These are phyloP conservation scores for Jacaranda mimosifolia DNA, from an alignment of 257 asterid species.

Conservation along the genomic window DNA sequence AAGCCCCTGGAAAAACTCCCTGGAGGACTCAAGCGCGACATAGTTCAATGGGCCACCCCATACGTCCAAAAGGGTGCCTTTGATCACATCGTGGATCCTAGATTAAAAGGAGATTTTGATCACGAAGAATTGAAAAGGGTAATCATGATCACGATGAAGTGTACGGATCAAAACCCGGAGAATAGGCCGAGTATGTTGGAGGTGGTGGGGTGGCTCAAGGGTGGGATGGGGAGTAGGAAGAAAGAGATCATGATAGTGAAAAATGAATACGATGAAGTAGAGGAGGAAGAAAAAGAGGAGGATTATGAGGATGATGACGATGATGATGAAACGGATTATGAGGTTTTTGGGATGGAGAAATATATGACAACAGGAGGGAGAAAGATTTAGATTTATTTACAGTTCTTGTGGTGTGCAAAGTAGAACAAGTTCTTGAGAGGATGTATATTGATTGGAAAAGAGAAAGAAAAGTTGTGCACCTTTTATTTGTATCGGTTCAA, in stretches of 20 bases:
- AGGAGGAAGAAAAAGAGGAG: slow-evolving; percentile 19
- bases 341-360: slow-evolving; percentile 40
- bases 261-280: slow-evolving; percentile 30
- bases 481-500: neutral
- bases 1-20: slow-evolving; percentile 75
- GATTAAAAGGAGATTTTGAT: slow-evolving; percentile 61
- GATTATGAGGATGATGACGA: slow-evolving; percentile 29
- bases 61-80: slow-evolving; percentile 59
- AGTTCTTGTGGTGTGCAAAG: neutral
- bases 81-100: slow-evolving; percentile 72
- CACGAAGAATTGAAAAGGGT: slow-evolving; percentile 44
- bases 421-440: neutral
- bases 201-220: slow-evolving; percentile 69
- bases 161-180: slow-evolving; percentile 63
- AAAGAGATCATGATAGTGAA: slow-evolving; percentile 40
- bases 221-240: slow-evolving; percentile 39
- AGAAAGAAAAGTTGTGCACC: neutral
- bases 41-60: slow-evolving; percentile 76
- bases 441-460: neutral
- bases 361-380: neutral
- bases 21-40: slow-evolving; percentile 76
- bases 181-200: slow-evolving; percentile 77
- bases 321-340: slow-evolving; percentile 41
- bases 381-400: neutral
- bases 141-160: slow-evolving; percentile 57